phyloP scores from a whole-genome alignment of 345 rosid species.

The Populus euphratica region DNA sequence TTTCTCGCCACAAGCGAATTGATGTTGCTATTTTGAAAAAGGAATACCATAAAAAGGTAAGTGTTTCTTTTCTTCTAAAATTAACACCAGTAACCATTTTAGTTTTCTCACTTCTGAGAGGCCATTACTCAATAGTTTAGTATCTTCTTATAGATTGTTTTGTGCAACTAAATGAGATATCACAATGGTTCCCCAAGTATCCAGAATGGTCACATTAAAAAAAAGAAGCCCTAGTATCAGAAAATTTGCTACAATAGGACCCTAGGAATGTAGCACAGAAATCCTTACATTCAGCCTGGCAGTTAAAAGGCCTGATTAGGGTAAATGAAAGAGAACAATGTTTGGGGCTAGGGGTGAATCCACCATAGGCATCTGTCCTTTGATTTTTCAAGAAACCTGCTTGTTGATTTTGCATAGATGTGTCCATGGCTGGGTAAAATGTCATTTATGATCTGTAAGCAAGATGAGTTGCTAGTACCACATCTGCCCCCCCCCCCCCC shows the following conservation, averaged over 20 bases:
- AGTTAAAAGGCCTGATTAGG: neutral
- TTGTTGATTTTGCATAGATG: neutral
- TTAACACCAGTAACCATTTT: neutral
- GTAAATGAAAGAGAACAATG: neutral
- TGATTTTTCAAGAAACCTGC: neutral
- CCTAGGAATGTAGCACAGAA: neutral
- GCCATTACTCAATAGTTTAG: neutral
- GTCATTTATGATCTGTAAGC: too few relatives aligned
- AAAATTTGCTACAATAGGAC: neutral
- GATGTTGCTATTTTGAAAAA: conserved; percentile 61
- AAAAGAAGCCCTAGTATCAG: neutral
- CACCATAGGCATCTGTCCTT: neutral
- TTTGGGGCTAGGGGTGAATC: neutral
- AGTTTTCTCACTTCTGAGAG: neutral
- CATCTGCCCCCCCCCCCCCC: neutral
- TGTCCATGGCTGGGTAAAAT: neutral
- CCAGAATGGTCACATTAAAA: neutral
- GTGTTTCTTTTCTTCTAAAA: neutral
- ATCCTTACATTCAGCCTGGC: neutral
- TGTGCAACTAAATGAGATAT: neutral
- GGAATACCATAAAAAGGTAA: conserved; percentile 90
- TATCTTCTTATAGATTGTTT: neutral
- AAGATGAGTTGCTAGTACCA: neutral
- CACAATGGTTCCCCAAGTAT: neutral
- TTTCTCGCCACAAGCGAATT: conserved; percentile 63